Base-by-base conservation (phyloP, 352 stramenopile genomes). In the Phytophthora multivora region DNA sequence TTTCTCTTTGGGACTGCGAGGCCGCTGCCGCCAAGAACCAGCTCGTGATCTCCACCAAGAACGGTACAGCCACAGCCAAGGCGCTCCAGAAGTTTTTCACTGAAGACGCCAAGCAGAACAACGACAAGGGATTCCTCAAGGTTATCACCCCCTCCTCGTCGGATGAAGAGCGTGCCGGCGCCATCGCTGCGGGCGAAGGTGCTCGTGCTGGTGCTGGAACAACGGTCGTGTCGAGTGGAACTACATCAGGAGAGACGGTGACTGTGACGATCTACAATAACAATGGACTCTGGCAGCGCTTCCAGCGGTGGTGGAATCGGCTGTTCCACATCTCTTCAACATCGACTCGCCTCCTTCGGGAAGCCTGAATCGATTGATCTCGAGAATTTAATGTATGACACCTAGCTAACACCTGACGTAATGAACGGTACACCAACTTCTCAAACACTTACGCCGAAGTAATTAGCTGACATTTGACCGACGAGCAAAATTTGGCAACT, bases 201-300 rank as follows among this genome's bases (percentile, higher is more conserved):
- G 42, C 51, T 21, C 59, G 59, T 23, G 36, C 36, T 8, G 59
- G 43, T 28, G 45, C 59, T 23, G 59, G 59, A 25, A 39, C 33
- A 12, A 62, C 42, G 0, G 43, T 67, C 9, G 51, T 67, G 2
- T 57, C 59, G 18, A 51, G 16, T 16, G 35, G 7, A 21, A 28
- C 35, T 2, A 2, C 18, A 1, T 42, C 41, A 3, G 15, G 51
- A 5, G 35, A 52, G 28, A 46, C 7, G 21, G 59, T 68, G 11
- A 63, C 52, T 11, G 59, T 63, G 16, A 68, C 59, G 1, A 41
- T 63, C 28, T 68, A 63, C 52, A 63, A 63, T 53, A 68, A 68
- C 45, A 63, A 68, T 21, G 59, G 59, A 28, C 52, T 68, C 35
- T 68, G 54, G 59, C 59, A 68, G 38, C 47, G 55, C 8, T 58